These are phyloP conservation scores for Smittium culicis DNA, from an alignment of 371 early-diverging fungal genomes.

Conservation along the genomic window DNA sequence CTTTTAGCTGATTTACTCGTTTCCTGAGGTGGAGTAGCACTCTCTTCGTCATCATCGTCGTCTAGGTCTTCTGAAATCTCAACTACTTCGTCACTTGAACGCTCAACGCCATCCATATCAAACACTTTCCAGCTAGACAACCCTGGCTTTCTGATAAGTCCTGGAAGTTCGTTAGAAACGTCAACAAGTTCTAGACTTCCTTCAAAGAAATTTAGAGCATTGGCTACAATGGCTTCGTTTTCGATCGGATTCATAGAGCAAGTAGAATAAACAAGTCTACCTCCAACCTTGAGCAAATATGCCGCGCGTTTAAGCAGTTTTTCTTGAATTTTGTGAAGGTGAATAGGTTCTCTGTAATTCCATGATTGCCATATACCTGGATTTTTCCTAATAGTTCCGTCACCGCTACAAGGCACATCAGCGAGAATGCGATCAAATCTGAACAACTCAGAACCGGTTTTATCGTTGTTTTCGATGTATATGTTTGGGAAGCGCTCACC, in stretches of 20 bases:
- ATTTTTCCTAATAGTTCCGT: slow-evolving; percentile 98
- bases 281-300: slow-evolving; percentile 80
- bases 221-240: slow-evolving; percentile 92
- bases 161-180: slow-evolving; percentile 56
- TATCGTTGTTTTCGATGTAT: slow-evolving; percentile 20
- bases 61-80: background rate
- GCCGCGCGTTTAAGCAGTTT: slow-evolving; percentile 79
- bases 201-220: slow-evolving; percentile 41
- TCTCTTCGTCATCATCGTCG: background rate
- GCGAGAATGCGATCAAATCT: slow-evolving; percentile 90
- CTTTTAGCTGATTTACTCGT: background rate
- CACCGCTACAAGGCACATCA: slow-evolving; percentile 99
- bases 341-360: slow-evolving; percentile 55
- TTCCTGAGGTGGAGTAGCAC: background rate
- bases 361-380: slow-evolving; percentile 78
- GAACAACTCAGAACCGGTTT: slow-evolving; percentile 13
- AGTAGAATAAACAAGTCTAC: slow-evolving; percentile 96
- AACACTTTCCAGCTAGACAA: slow-evolving; percentile 77
- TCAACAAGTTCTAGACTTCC: slow-evolving; percentile 69
- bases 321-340: slow-evolving; percentile 76
- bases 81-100: slow-evolving; percentile 22
- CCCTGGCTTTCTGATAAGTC: slow-evolving; percentile 65
- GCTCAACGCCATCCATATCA: slow-evolving; percentile 40
- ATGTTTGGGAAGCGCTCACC: slow-evolving; percentile 83
- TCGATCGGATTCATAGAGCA: slow-evolving; percentile 98